Evolutionary conservation across 2,329 filamentous ascomycete species (phyloP).

Genomic region (Penicillium sp.): DNA sequence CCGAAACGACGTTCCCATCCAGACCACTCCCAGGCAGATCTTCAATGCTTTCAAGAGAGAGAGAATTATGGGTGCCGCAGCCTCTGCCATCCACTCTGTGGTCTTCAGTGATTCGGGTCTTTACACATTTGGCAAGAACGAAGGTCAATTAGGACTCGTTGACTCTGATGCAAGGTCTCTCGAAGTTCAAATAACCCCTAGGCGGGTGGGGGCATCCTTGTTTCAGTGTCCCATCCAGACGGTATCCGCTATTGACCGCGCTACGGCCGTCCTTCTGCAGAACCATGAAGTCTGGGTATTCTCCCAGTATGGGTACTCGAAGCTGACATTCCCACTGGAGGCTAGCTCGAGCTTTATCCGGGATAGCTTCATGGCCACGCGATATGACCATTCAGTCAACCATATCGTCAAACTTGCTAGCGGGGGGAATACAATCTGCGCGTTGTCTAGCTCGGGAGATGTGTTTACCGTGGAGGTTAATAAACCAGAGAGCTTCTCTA

Average conservation of each 20-base stretch:
- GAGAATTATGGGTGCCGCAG: slow-evolving; percentile 76
- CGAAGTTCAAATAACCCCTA: slow-evolving; percentile 77
- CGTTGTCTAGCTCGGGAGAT: slow-evolving; percentile 81
- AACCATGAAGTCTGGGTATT: slow-evolving; percentile 93
- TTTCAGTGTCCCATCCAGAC: slow-evolving; percentile 73
- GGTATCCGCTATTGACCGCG: slow-evolving; percentile 86
- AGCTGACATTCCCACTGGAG: slow-evolving; percentile 80
- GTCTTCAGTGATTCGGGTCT: slow-evolving; percentile 80
- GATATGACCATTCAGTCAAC: slow-evolving; percentile 67
- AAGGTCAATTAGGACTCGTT: slow-evolving; percentile 90
- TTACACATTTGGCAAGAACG: slow-evolving; percentile 94
- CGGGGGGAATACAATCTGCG: slow-evolving; percentile 89
- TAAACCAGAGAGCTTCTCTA: slow-evolving; percentile 64
- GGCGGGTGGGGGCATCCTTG: slow-evolving; percentile 85
- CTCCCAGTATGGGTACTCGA: slow-evolving; percentile 94
- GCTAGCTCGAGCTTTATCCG: slow-evolving; percentile 70
- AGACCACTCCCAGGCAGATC: slow-evolving; percentile 80
- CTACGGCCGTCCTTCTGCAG: slow-evolving; percentile 82
- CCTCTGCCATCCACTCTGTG: slow-evolving; percentile 89
- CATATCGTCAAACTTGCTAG: slow-evolving; percentile 77
- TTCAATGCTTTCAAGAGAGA: slow-evolving; percentile 93
- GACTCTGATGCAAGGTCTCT: slow-evolving; percentile 93
- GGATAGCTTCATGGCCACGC: slow-evolving; percentile 66
- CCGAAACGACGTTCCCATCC: slow-evolving; percentile 82
- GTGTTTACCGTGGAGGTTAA: slow-evolving; percentile 83